Base-by-base conservation (phyloP, 1,284 basidiomycete species). In the Trichosporon faecale region DNA sequence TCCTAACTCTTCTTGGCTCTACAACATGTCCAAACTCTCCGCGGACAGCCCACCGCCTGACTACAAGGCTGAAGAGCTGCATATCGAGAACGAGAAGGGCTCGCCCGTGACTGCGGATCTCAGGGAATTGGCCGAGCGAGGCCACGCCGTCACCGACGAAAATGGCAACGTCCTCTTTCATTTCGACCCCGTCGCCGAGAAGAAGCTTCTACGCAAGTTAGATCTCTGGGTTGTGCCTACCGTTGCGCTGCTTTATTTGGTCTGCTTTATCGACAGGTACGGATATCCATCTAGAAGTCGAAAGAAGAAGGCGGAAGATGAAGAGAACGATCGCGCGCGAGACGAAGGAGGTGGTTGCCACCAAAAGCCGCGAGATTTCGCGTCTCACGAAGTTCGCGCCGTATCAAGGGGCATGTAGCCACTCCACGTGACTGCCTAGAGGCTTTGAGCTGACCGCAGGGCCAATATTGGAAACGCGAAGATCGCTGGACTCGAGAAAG, bases 391-490 rank as follows among this genome's bases (percentile, higher is more conserved):
- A n/a, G n/a, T n/a, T n/a, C n/a, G n/a, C n/a, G n/a, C n/a, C n/a
- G n/a, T n/a, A n/a, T n/a, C n/a, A n/a, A n/a, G 35, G 35, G 11
- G 35, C 11, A 3, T 37, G 11, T 37, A 14, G 11, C 11, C 3
- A 14, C 35, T 3, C 3, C 35, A 37, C 7, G 35, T 37, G 35
- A 14, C 14, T 14, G 9, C 12, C 3, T 37, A 37, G n/a, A n/a
- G 12, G 7, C 35, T 37, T 14, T 14, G 35, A 37, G 35, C 35
- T 37, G 14, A 37, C 35, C 3, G 14, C 35, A 37, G 35, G 0
- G 70, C 72, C 25, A 73, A 76, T 49, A 76, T 76, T 31, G 72
- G 71, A 2, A 76, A 75, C 40, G 75, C 75, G 37, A 64, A 68
- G 27, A 68, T 74, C 4, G 75, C 75, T 3, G 75, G 75, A 35